A percentile compares a stretch with the other conserved stretches of the same genome.
Evolutionary conservation across 169 alveolate genomes (phyloP).

Genomic region (Eimeria acervulina): DNA sequence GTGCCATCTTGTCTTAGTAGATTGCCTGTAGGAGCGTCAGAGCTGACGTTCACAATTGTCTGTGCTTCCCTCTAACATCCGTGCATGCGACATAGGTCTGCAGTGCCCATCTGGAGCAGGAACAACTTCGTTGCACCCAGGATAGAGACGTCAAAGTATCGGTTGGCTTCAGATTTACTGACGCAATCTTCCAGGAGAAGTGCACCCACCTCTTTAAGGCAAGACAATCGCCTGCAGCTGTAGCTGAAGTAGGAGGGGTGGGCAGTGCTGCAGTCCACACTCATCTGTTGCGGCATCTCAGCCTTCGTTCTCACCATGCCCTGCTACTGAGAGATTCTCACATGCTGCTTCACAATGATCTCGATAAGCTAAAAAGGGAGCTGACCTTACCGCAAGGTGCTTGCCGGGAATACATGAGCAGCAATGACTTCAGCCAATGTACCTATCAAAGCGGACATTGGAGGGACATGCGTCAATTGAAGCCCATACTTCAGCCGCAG

Average conservation of each 20-base stretch:
- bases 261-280: slow-evolving; percentile 18
- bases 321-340: slow-evolving; percentile 53
- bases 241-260: not conserved
- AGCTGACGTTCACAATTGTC: not conserved
- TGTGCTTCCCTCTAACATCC: not conserved
- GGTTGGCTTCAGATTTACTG: not conserved
- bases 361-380: slow-evolving; percentile 10
- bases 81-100: slow-evolving; percentile 54
- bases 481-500: not conserved
- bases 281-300: slow-evolving; percentile 9
- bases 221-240: not conserved
- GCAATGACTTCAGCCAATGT: not conserved
- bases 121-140: not conserved
- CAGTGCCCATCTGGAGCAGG: slow-evolving; percentile 51
- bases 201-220: not conserved
- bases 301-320: slow-evolving; percentile 58
- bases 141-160: not conserved
- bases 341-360: slow-evolving; percentile 9
- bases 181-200: not conserved
- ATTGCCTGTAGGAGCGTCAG: not conserved
- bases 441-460: not conserved
- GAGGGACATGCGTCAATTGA: not conserved
- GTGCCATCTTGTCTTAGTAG: not conserved
- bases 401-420: not conserved
- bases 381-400: not conserved